These are phyloP conservation scores for Dittrichia graveolens DNA, from an alignment of 129 eudicot genomes.

Conservation along the genomic window DNA sequence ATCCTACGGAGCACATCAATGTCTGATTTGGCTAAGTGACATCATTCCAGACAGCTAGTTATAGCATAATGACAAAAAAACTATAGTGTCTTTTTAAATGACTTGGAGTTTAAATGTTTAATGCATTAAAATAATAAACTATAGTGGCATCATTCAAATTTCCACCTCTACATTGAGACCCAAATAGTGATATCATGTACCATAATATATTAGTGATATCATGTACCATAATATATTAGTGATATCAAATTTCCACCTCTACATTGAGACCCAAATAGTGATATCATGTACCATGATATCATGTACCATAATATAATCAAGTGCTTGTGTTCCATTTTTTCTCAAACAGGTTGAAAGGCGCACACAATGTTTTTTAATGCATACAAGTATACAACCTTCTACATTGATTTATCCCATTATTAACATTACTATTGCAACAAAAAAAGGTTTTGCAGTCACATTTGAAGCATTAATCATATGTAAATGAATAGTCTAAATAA, in stretches of 20 bases:
- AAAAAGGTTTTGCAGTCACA: neutral
- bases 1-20: slow-evolving; percentile 57
- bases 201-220: too few species aligned
- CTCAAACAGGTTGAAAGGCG: neutral
- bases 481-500: neutral
- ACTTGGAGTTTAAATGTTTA: neutral
- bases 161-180: too few species aligned
- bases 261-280: neutral
- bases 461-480: neutral
- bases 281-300: neutral
- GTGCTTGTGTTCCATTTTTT: neutral
- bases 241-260: too few species aligned
- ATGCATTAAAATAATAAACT: too few species aligned
- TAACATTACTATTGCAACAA: neutral
- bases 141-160: too few species aligned
- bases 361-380: neutral
- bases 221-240: too few species aligned
- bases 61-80: neutral
- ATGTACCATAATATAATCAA: neutral
- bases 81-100: neutral
- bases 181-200: neutral
- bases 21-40: slow-evolving; percentile 80
- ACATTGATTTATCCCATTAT: neutral
- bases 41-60: slow-evolving; percentile 58
- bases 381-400: neutral